Evolutionary conservation across 495 filamentous ascomycete species (phyloP), one percentile per base, ranked within the genome.

Genomic region (Trichoderma orchidacearum): DNA sequence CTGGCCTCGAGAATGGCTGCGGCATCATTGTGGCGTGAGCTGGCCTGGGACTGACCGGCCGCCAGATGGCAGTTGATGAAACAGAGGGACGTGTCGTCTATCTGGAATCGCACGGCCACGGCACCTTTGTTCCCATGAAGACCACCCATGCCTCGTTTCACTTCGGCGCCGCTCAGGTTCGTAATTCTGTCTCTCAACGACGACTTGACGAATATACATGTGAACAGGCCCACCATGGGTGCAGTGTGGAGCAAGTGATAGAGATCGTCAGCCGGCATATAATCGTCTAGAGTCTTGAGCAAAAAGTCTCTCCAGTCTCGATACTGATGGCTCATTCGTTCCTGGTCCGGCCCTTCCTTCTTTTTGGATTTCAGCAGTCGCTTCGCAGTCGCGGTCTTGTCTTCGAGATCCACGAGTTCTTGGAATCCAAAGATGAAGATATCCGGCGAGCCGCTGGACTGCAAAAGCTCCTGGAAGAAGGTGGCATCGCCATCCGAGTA

Each of bases 51-150:
- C 69, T 97, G 94, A 3, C 93, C 93, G 1, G 93, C 93, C 13
- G 93, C 93, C 54, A 98, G 77, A 79, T 98, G 93, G 66, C 93
- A 98, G 64, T 98, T 98, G 66, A 96, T 83, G 68, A 98, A 93
- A 71, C 93, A 97, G 34, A 98, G 69, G 1, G 91, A 96, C 53
- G 81, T 90, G 63, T 97, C 90, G 60, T 98, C 93, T 0, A 98
- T 71, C 54, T 90, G 72, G 64, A 98, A 93, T 28, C 94, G 89
- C 30, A 96, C 72, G 55, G 96, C 74, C 51, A 98, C 80, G n/a
- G 92, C 92, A 56, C 91, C 91, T 76, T 98, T 98, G 71, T 98
- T 98, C 0, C 93, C 93, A 63, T 96, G 86, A 48, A 89, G 71
- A 38, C 93, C 93, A 54, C 90, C 90, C 83, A 98, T 88, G 45